These are phyloP conservation scores for Whalleya microplaca DNA, from an alignment of 2,329 filamentous ascomycete genomes.

Conservation along the genomic window DNA sequence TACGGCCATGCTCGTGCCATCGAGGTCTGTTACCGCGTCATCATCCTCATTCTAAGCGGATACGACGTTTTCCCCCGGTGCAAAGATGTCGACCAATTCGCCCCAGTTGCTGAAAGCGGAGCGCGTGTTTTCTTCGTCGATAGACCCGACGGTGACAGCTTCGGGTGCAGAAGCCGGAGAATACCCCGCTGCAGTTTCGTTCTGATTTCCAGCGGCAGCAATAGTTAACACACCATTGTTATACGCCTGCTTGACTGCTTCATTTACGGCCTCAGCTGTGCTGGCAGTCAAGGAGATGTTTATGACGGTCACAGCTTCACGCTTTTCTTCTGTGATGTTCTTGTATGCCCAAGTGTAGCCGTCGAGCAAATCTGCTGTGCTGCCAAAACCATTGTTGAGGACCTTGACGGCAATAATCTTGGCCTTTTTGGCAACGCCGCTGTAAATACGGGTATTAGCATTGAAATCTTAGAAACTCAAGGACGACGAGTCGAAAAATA, in stretches of 20 bases:
- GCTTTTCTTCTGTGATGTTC: conserved; percentile 13
- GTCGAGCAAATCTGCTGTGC: conserved; percentile 33
- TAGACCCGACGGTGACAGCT: conserved; percentile 55
- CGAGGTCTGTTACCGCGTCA: conserved; percentile 37
- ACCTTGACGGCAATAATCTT: conserved; percentile 25
- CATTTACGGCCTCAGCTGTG: conserved; percentile 43
- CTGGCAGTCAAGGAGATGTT: conserved; percentile 12
- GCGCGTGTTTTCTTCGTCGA: conserved; percentile 39
- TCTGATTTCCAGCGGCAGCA: conserved; percentile 56
- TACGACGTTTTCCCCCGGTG: conserved; percentile 43
- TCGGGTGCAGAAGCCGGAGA: conserved; percentile 51
- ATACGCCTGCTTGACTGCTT: conserved; percentile 49
- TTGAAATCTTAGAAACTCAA: neutral
- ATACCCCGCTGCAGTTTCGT: conserved; percentile 39
- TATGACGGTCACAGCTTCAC: conserved; percentile 13
- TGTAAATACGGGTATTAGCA: conserved; percentile 5
- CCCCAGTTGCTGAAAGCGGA: conserved; percentile 56
- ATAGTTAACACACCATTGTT: conserved; percentile 50
- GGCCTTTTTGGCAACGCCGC: conserved; percentile 31
- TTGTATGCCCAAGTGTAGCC: conserved; percentile 16
- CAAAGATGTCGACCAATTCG: conserved; percentile 43
- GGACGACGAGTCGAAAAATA: too few species aligned
- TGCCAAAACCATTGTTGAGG: conserved; percentile 8
- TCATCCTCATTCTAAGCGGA: conserved; percentile 47
- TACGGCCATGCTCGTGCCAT: conserved; percentile 57